These are phyloP conservation scores for Phialemoniopsis sp. DNA, from an alignment of 2,329 filamentous ascomycete genomes.

Conservation along the genomic window DNA sequence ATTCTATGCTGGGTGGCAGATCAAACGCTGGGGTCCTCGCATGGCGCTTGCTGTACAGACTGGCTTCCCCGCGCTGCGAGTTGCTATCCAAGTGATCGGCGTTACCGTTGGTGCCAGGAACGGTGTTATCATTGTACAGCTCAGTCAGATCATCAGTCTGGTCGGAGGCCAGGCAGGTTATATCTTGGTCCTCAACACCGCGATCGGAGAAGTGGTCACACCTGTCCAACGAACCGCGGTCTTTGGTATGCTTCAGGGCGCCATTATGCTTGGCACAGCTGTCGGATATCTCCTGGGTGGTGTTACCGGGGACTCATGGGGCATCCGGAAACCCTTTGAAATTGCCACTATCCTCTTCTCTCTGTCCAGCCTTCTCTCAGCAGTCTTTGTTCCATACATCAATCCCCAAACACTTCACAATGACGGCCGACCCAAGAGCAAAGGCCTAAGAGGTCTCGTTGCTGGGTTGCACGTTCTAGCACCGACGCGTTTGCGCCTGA, in stretches of 20 bases:
- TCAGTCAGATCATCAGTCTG: conserved; percentile 63
- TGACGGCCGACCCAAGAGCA: conserved; percentile 18
- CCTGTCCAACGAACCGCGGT: conserved; percentile 57
- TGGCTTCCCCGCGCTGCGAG: conserved; percentile 59
- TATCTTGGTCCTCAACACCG: conserved; percentile 64
- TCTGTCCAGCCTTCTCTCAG: conserved; percentile 34
- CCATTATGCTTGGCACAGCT: conserved; percentile 62
- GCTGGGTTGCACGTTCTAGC: conserved; percentile 59
- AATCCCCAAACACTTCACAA: conserved; percentile 32
- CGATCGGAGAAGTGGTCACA: conserved; percentile 61
- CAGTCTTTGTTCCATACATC: conserved; percentile 43
- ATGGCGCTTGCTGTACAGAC: conserved; percentile 59
- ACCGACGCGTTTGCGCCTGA: conserved; percentile 49
- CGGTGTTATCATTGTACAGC: conserved; percentile 67
- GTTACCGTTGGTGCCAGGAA: conserved; percentile 55
- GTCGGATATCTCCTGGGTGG: conserved; percentile 62
- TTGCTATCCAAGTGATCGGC: conserved; percentile 60
- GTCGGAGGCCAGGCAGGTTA: conserved; percentile 67
- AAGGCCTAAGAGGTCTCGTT: conserved; percentile 50
- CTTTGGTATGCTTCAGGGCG: conserved; percentile 62
- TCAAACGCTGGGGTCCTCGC: conserved; percentile 63
- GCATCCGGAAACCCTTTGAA: conserved; percentile 61
- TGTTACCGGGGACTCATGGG: conserved; percentile 57
- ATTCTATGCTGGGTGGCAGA: conserved; percentile 62
- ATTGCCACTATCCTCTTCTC: conserved; percentile 56